Evolutionary conservation across 1,139 yeast genomes (phyloP).

Genomic region (Hansenula anomala): DNA sequence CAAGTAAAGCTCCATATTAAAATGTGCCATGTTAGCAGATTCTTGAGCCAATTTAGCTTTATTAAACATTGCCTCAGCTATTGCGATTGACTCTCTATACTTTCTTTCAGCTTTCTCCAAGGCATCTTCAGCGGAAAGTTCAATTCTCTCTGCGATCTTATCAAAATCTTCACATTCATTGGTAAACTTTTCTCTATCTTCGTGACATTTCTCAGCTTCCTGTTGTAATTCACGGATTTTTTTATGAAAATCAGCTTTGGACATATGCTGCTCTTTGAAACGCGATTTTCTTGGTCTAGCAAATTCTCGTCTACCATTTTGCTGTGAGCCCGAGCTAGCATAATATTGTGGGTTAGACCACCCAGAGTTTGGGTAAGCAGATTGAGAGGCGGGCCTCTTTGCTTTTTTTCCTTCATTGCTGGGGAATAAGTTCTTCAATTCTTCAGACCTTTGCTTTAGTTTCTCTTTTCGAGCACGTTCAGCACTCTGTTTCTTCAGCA

Average conservation of each 20-base stretch:
- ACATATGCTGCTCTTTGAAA: neutral
- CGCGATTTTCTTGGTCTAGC: neutral
- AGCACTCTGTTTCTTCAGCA: neutral
- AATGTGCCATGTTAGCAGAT: constrained; percentile 6
- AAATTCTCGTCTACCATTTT: neutral
- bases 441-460: neutral
- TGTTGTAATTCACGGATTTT: constrained; percentile 2
- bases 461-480: neutral
- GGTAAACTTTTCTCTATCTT: constrained; percentile 5
- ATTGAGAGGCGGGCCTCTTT: too few species aligned
- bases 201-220: neutral
- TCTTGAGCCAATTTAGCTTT: constrained; percentile 4
- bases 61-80: constrained; percentile 1
- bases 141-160: constrained; percentile 4
- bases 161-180: constrained; percentile 4
- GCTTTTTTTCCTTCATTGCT: too few species aligned
- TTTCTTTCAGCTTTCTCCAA: constrained; percentile 12
- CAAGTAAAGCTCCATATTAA: constrained; percentile 2
- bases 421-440: neutral
- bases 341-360: too few species aligned
- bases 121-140: constrained; percentile 12
- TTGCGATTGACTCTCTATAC: constrained; percentile 8
- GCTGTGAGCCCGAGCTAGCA: too few species aligned
- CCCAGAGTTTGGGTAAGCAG: too few species aligned
- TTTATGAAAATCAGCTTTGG: constrained; percentile 6